phyloP scores from a whole-genome alignment of 2,329 filamentous ascomycete species.

The Emergomyces orientalis region DNA sequence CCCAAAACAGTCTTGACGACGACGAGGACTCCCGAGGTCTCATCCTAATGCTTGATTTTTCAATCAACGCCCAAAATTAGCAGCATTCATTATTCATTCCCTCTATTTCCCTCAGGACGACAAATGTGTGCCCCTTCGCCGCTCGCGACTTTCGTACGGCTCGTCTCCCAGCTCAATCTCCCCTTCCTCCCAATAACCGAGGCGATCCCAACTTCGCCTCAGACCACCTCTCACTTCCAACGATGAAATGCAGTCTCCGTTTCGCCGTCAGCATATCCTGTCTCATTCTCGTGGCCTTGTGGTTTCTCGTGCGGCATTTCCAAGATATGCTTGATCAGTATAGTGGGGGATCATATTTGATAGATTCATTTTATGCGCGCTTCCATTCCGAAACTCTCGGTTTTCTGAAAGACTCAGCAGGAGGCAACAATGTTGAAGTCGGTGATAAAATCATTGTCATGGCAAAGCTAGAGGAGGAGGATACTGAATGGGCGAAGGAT shows the following conservation, averaged over 20 bases:
- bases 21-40: neutral
- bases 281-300: slow-evolving; percentile 23
- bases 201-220: neutral
- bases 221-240: slow-evolving; percentile 8
- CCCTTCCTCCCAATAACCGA: neutral
- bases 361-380: slow-evolving; percentile 23
- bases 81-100: neutral
- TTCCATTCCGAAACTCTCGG: slow-evolving; percentile 5
- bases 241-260: slow-evolving; percentile 27
- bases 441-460: slow-evolving; percentile 38
- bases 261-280: slow-evolving; percentile 20
- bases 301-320: slow-evolving; percentile 26
- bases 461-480: slow-evolving; percentile 36
- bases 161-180: neutral
- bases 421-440: slow-evolving; percentile 3
- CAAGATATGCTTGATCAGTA: slow-evolving; percentile 30
- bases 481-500: slow-evolving; percentile 38
- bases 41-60: neutral
- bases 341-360: slow-evolving; percentile 28
- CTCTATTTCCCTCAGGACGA: neutral
- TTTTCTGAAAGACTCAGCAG: slow-evolving; percentile 4
- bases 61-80: neutral
- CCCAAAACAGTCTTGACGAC: neutral
- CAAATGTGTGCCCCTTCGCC: neutral
- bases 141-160: neutral